Conservation (phyloP, 352 stramenopile genomes). For the Pythium sukuiense region DNA sequence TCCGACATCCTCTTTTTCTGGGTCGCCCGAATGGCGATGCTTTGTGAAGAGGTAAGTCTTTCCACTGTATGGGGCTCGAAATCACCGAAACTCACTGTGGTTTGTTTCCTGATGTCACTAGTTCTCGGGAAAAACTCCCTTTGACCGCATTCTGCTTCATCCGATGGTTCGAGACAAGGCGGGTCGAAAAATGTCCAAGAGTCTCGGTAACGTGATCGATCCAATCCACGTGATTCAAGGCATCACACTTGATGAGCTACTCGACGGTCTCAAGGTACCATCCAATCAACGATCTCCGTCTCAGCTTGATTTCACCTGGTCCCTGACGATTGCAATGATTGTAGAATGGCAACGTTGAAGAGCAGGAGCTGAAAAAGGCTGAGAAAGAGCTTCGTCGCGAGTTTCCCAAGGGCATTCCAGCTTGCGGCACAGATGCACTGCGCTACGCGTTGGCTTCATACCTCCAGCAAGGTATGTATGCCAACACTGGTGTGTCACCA, state of each 20-base stretch:
- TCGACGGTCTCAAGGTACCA: conserved; percentile 88
- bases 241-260: conserved; percentile 92
- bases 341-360: conserved; percentile 58
- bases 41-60: conserved; percentile 93
- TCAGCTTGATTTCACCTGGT: background rate
- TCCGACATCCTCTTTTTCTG: conserved; percentile 99
- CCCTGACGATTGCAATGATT: background rate
- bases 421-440: conserved; percentile 97
- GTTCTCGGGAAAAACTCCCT: conserved; percentile 95
- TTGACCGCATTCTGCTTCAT: conserved; percentile 98
- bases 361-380: conserved; percentile 94
- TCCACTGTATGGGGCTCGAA: background rate
- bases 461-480: conserved; percentile 66
- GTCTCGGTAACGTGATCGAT: conserved; percentile 99
- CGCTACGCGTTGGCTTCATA: conserved; percentile 97
- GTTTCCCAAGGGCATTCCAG: conserved; percentile 98
- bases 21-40: conserved; percentile 99
- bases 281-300: too few species aligned
- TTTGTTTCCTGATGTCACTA: conserved; percentile 22
- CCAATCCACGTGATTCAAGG: conserved; percentile 98
- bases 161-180: conserved; percentile 99
- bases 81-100: background rate
- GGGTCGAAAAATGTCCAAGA: conserved; percentile 99
- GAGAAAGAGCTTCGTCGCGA: conserved; percentile 96
- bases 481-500: background rate